Percentiles rank a stretch among this genome's conserved stretches.
These are phyloP conservation scores for Plasmodium chabaudi DNA, from an alignment of 169 alveolate species.

Conservation along the genomic window DNA sequence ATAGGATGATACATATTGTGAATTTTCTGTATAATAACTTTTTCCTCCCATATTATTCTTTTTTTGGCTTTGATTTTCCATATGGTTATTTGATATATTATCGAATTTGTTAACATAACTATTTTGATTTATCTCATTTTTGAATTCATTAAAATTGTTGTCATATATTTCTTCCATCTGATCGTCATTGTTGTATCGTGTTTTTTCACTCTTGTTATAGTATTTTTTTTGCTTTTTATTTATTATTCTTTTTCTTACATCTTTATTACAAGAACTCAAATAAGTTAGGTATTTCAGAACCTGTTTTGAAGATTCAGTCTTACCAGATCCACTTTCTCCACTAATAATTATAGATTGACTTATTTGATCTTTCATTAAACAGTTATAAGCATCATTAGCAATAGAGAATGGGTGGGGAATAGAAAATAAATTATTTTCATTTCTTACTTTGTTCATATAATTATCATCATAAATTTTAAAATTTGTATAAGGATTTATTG, in stretches of 20 bases:
- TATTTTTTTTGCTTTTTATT: neutral
- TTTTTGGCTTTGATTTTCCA: neutral
- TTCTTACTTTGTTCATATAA: slow-evolving; percentile 79
- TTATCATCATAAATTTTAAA: slow-evolving; percentile 85
- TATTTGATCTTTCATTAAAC: slow-evolving; percentile 81
- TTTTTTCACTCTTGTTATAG: neutral
- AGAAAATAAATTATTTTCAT: slow-evolving; percentile 83
- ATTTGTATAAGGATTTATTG: slow-evolving; percentile 88
- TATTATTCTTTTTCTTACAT: slow-evolving; percentile 1
- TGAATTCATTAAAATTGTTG: neutral
- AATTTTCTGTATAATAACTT: neutral
- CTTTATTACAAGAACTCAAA: slow-evolving; percentile 53
- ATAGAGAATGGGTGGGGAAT: slow-evolving; percentile 91
- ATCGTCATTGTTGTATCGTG: neutral
- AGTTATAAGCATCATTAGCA: slow-evolving; percentile 89
- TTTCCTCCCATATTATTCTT: neutral
- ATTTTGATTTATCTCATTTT: neutral
- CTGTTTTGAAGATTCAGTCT: slow-evolving; percentile 99
- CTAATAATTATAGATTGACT: slow-evolving; percentile 97
- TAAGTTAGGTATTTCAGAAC: slow-evolving; percentile 87
- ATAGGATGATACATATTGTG: slow-evolving; percentile 18
- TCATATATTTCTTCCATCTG: neutral
- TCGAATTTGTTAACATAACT: no score
- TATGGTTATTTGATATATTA: neutral
- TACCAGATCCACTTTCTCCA: slow-evolving; percentile 99